Evolutionary conservation across 2,329 filamentous ascomycete genomes (phyloP).

Genomic region (Apiospora koreana): DNA sequence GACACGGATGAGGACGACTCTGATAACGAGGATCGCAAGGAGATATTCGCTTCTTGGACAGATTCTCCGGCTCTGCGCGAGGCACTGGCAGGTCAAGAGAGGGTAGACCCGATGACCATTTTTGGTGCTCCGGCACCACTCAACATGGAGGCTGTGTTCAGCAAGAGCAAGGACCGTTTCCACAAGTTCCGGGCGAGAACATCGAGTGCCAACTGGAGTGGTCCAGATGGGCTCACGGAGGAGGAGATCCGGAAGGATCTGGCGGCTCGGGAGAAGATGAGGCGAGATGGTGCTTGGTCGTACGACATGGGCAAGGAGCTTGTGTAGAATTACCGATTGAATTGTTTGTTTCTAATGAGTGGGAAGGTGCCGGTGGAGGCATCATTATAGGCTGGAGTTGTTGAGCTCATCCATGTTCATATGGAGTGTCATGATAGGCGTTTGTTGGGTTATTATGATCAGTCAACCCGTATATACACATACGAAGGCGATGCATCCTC

Average conservation of each 20-base stretch:
- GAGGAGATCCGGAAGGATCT: constrained; percentile 73
- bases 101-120: constrained; percentile 78
- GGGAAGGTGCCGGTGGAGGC: not conserved
- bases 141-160: constrained; percentile 96
- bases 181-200: constrained; percentile 89
- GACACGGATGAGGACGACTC: constrained; percentile 92
- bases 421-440: constrained; percentile 2
- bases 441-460: not conserved
- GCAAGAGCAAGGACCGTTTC: constrained; percentile 79
- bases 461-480: not conserved
- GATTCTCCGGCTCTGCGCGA: constrained; percentile 80
- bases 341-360: not conserved
- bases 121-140: constrained; percentile 88
- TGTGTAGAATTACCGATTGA: constrained; percentile 19
- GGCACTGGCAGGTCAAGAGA: constrained; percentile 79
- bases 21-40: constrained; percentile 55
- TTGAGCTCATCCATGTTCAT: not conserved
- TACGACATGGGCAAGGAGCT: constrained; percentile 47
- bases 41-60: constrained; percentile 80
- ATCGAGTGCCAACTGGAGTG: constrained; percentile 92
- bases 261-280: constrained; percentile 67
- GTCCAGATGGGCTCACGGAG: constrained; percentile 73
- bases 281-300: constrained; percentile 72
- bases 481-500: not conserved
- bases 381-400: constrained; percentile 11